Percentiles rank a stretch among this genome's conserved stretches.
These are phyloP conservation scores for Peterozyma toletana DNA, from an alignment of 805 yeast genomes.

Conservation along the genomic window DNA sequence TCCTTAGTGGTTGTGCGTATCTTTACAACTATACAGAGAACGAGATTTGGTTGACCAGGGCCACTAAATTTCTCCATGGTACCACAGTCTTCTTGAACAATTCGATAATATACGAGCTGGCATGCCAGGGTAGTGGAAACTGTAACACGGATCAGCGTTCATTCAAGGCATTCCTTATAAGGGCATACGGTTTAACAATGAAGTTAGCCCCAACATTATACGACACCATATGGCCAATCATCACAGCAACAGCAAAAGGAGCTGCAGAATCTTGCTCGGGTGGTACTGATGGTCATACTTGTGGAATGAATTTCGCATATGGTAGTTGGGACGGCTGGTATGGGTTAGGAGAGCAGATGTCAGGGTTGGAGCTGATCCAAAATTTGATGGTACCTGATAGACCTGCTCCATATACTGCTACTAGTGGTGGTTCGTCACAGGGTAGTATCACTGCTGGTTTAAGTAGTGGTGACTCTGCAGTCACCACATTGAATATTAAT, in stretches of 20 bases:
- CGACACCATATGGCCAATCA: slow-evolving; percentile 19
- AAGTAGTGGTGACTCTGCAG: slow-evolving; percentile 41
- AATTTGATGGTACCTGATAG: slow-evolving; percentile 18
- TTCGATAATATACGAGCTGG: slow-evolving; percentile 67
- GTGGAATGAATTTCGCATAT: slow-evolving; percentile 34
- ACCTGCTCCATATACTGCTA: slow-evolving; percentile 25
- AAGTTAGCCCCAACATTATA: slow-evolving; percentile 55
- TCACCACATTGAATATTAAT: slow-evolving; percentile 37
- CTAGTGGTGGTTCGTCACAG: slow-evolving; percentile 5
- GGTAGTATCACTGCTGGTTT: slow-evolving; percentile 30
- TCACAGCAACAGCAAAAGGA: slow-evolving; percentile 23
- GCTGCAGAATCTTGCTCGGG: slow-evolving; percentile 39
- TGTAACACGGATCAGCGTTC: slow-evolving; percentile 88
- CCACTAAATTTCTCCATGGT: slow-evolving; percentile 48
- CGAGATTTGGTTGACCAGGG: slow-evolving; percentile 57
- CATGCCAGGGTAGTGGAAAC: slow-evolving; percentile 58
- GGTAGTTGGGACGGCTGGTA: slow-evolving; percentile 28
- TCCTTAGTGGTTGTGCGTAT: slow-evolving; percentile 76
- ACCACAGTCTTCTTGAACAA: slow-evolving; percentile 48
- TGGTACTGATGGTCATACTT: slow-evolving; percentile 33
- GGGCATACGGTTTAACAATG: slow-evolving; percentile 72
- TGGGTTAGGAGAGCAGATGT: slow-evolving; percentile 41
- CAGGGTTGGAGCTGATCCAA: slow-evolving; percentile 29
- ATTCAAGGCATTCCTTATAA: slow-evolving; percentile 78
- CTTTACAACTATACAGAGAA: slow-evolving; percentile 68